Conservation (phyloP, 2,329 filamentous ascomycete species). For the Thermoascus crustaceus region DNA sequence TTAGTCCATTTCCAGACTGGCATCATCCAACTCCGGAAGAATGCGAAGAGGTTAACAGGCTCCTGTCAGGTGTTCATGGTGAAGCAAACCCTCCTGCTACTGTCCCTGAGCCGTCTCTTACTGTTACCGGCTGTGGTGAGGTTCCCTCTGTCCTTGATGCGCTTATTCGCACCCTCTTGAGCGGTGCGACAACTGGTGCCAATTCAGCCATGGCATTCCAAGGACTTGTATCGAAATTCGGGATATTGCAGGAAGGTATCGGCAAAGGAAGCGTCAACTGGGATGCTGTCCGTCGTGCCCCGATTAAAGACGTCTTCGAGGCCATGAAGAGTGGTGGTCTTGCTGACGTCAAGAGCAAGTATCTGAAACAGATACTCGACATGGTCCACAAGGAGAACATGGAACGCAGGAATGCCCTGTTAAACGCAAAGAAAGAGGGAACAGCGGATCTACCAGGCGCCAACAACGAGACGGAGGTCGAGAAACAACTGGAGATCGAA, state of each 20-base stretch:
- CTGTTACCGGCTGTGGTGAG: constrained; percentile 62
- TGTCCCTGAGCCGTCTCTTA: constrained; percentile 61
- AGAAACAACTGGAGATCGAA: constrained; percentile 51
- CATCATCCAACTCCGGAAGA: constrained; percentile 57
- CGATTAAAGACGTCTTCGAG: constrained; percentile 54
- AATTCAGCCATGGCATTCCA: constrained; percentile 60
- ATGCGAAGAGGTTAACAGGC: constrained; percentile 58
- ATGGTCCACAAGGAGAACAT: constrained; percentile 63
- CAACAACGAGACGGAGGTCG: constrained; percentile 32
- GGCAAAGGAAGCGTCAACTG: constrained; percentile 68
- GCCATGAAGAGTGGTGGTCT: constrained; percentile 65
- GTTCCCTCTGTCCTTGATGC: constrained; percentile 59
- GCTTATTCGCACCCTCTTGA: constrained; percentile 54
- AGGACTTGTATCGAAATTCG: constrained; percentile 57
- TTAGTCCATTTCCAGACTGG: constrained; percentile 59
- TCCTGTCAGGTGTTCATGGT: constrained; percentile 61
- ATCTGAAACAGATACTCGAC: constrained; percentile 66
- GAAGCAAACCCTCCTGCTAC: constrained; percentile 55
- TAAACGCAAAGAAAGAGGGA: constrained; percentile 35
- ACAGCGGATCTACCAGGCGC: constrained; percentile 39
- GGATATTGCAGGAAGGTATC: constrained; percentile 52
- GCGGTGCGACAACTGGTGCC: constrained; percentile 50
- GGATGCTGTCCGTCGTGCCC: constrained; percentile 57
- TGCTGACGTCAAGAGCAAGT: constrained; percentile 59
- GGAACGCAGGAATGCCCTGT: constrained; percentile 44